Conservation (phyloP, 2,329 filamentous ascomycete genomes). For the Aspergillus sergii region DNA sequence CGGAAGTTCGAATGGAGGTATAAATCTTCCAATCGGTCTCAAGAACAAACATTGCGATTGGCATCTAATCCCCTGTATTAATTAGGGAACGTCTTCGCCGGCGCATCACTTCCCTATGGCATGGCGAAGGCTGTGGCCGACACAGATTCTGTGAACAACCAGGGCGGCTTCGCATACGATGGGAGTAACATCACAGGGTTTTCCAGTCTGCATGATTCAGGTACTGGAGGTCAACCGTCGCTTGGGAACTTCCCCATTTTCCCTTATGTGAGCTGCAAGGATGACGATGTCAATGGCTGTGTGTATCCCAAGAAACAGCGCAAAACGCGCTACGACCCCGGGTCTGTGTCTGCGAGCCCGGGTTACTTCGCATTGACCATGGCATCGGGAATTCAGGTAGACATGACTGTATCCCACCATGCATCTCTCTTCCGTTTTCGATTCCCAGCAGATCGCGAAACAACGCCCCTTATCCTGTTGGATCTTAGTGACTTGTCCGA, state of each 20-base stretch:
- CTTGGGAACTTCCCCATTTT: conserved; percentile 75
- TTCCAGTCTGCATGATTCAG: conserved; percentile 53
- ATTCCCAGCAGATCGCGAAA: conserved; percentile 50
- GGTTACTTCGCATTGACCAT: conserved; percentile 68
- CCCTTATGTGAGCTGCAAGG: conserved; percentile 62
- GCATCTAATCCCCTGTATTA: background rate
- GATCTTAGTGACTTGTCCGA: conserved; percentile 67
- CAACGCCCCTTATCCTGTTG: conserved; percentile 63
- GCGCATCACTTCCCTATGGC: conserved; percentile 57
- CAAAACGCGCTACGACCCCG: conserved; percentile 50
- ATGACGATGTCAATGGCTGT: conserved; percentile 64
- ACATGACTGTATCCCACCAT: conserved; percentile 68
- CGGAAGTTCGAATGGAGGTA: conserved; percentile 54
- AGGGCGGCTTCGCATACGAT: conserved; percentile 59
- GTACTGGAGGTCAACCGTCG: conserved; percentile 58
- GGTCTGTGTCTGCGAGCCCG: conserved; percentile 60
- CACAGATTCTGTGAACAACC: conserved; percentile 53
- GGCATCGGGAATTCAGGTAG: conserved; percentile 58
- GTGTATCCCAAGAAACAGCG: conserved; percentile 60
- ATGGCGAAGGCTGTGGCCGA: conserved; percentile 61
- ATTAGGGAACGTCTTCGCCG: conserved; percentile 60
- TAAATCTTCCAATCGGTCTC: background rate
- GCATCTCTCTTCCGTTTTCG: conserved; percentile 67
- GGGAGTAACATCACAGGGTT: conserved; percentile 56
- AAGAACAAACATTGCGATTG: background rate